Evolutionary conservation across 257 asterid species (phyloP), one percentile per base, ranked within the genome.

Genomic region (Orobanche coerulescens): DNA sequence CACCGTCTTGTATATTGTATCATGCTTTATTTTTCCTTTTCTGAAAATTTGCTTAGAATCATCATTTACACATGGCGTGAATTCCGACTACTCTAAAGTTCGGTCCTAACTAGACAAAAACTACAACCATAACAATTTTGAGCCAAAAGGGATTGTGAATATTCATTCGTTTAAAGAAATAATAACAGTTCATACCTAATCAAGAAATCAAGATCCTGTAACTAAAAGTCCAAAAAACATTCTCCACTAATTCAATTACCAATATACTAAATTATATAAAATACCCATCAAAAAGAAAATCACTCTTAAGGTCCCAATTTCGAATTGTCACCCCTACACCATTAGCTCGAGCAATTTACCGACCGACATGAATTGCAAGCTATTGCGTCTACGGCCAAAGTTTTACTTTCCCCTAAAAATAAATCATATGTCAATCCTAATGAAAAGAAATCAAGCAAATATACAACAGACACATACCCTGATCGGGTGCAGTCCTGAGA

Each of bases 401-500:
- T 46, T 64, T 6, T 12, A 30, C 39, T 9, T 2, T 19, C 22
- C 36, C 25, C n/a, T 6, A 64, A 70, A 15, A 14, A 59, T 22
- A 18, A 36, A 52, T 12, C 51, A 30, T 0, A 51, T 20, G 1
- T 12, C 9, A 65, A 37, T 28, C 20, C 16, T 28, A 24, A 23
- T 14, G 33, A 50, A 23, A 23, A 65, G n/a, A n/a, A 1, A 58
- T 24, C 12, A 43, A 39, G 53, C 2, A 20, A 24, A 2, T 1
- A 14, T 4, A 36, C 6, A 24, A 19, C n/a, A n/a, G 15, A 5
- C 5, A 44, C 42, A 18, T 66, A 77, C 99, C 97, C 71, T 93
- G 97, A 56, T 79, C 86, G 51, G 90, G 88, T 40, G 77, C 65
- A 46, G 99, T 93, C 69, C 68, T 77, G 62, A 81, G 83, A 82